phyloP scores from a whole-genome alignment of 2,329 filamentous ascomycete genomes.

The Pyricularia grisea region DNA sequence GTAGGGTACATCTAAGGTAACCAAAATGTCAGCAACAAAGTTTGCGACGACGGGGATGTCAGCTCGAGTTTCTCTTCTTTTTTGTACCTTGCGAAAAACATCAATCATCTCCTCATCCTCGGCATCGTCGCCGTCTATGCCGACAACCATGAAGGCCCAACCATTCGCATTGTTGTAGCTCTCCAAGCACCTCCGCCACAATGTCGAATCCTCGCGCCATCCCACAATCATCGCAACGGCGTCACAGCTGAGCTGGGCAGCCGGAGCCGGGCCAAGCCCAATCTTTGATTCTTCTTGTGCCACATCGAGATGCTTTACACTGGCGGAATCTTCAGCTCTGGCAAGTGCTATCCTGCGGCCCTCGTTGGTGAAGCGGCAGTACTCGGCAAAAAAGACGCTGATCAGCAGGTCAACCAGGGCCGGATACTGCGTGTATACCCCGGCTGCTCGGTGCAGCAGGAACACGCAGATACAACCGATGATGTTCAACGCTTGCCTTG shows the following conservation, averaged over 20 bases:
- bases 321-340: not conserved
- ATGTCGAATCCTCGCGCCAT: not conserved
- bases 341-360: not conserved
- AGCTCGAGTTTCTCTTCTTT: not conserved
- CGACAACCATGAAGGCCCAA: not conserved
- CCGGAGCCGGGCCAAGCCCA: not conserved
- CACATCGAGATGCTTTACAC: not conserved
- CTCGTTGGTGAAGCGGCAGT: not conserved
- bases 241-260: not conserved
- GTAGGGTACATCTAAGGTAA: not conserved
- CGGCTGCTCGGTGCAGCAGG: not conserved
- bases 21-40: not conserved
- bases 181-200: not conserved
- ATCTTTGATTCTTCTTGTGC: not conserved
- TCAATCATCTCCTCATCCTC: not conserved
- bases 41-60: not conserved
- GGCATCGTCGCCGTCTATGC: not conserved
- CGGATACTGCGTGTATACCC: not conserved
- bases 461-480: not conserved
- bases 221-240: not conserved
- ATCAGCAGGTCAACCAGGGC: not conserved
- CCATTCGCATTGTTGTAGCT: not conserved
- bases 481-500: not conserved
- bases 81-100: not conserved
- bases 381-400: not conserved